Conservation (phyloP, 169 alveolate species). For the Cryptosporidium ryanae region DNA sequence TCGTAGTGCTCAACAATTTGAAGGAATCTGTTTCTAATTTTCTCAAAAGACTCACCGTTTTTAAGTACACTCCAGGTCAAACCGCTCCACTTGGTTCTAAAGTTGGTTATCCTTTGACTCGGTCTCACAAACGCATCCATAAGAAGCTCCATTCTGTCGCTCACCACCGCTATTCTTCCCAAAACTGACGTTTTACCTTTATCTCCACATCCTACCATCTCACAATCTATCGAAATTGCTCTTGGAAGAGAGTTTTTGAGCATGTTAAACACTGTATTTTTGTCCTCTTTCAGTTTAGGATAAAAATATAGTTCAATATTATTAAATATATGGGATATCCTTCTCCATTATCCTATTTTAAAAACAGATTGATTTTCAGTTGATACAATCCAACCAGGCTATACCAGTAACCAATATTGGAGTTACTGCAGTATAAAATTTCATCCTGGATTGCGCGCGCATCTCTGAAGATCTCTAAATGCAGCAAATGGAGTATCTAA, state of each 20-base stretch:
- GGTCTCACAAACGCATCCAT: conserved; percentile 74
- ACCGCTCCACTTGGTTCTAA: conserved; percentile 72
- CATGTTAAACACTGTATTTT: background rate
- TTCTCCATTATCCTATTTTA: background rate
- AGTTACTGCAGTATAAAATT: too few relatives aligned
- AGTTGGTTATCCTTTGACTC: conserved; percentile 40
- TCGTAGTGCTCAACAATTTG: conserved; percentile 59
- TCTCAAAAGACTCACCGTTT: conserved; percentile 48
- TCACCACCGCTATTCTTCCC: conserved; percentile 70
- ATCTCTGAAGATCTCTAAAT: too few relatives aligned
- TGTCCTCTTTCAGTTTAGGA: background rate
- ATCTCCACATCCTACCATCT: conserved; percentile 72
- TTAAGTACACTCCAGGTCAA: conserved; percentile 60
- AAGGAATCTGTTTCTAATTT: conserved; percentile 23
- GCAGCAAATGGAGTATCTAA: too few relatives aligned
- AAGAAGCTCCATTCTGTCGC: conserved; percentile 46
- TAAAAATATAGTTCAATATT: background rate
- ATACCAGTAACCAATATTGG: too few relatives aligned
- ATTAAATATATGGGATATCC: background rate
- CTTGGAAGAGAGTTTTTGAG: conserved; percentile 30
- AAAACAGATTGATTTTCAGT: background rate
- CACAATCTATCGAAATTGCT: conserved; percentile 68
- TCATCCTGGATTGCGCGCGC: too few relatives aligned
- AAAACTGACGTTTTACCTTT: conserved; percentile 49
- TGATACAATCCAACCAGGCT: background rate